phyloP scores from a whole-genome alignment of 768 basidiomycete species.

The Rhodotorula diobovata region DNA sequence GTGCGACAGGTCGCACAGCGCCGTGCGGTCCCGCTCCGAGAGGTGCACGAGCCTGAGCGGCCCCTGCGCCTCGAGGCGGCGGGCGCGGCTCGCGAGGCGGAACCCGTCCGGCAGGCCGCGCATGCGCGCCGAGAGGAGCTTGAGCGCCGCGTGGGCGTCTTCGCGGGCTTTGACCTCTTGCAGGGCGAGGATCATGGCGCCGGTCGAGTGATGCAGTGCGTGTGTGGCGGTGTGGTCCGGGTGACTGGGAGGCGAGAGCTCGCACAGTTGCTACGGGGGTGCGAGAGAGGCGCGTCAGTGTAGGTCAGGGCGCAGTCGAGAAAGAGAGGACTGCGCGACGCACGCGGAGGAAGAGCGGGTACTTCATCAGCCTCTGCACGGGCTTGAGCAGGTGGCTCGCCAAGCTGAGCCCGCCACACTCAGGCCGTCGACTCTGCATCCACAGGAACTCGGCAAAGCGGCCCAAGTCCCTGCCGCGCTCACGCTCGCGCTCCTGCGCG shows the following conservation, averaged over 20 bases:
- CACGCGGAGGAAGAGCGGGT: constrained; percentile 70
- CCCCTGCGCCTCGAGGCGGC: constrained; percentile 70
- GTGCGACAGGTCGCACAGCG: constrained; percentile 17
- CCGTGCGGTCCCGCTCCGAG: constrained; percentile 44
- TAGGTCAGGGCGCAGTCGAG: not conserved
- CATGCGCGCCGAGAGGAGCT: constrained; percentile 59
- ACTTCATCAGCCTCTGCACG: constrained; percentile 64
- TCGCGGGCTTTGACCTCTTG: constrained; percentile 80
- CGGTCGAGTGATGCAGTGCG: constrained; percentile 61
- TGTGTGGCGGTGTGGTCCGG: constrained; percentile 65
- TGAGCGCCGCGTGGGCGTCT: constrained; percentile 77
- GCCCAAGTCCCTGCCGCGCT: constrained; percentile 45
- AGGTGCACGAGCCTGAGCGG: constrained; percentile 53
- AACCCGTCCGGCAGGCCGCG: constrained; percentile 57
- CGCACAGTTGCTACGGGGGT: constrained; percentile 60
- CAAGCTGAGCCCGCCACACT: constrained; percentile 62
- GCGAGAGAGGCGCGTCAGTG: constrained; percentile 6
- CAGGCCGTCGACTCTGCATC: constrained; percentile 54
- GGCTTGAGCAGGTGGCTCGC: constrained; percentile 70
- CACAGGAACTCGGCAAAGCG: constrained; percentile 82
- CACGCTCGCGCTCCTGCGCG: constrained; percentile 45
- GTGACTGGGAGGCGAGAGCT: constrained; percentile 65
- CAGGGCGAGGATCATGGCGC: constrained; percentile 68
- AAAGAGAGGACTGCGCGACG: constrained; percentile 43
- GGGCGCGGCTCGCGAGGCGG: constrained; percentile 63